Percentiles rank a stretch among this genome's conserved stretches.
Conservation (phyloP, 495 filamentous ascomycete genomes). For the Penicillium waksmanii region DNA sequence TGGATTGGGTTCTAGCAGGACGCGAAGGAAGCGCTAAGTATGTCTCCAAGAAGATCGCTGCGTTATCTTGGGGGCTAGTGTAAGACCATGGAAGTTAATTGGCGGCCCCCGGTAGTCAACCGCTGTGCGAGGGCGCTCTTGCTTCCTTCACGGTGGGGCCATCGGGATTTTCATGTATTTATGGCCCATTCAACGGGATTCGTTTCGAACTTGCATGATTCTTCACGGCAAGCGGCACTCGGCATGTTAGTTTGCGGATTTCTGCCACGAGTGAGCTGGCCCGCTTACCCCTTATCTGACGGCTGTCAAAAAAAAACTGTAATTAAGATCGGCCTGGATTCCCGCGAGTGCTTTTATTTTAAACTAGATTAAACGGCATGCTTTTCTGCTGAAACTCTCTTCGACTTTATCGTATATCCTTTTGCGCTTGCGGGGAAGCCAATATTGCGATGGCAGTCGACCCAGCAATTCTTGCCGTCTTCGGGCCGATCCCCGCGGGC, state of each 20-base stretch:
- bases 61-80: too few relatives aligned
- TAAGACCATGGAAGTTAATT: too few relatives aligned
- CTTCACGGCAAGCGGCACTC: neutral
- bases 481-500: slow-evolving; percentile 30
- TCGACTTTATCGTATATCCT: neutral
- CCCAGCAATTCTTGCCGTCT: slow-evolving; percentile 21
- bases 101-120: too few relatives aligned
- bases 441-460: slow-evolving; percentile 19
- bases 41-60: neutral
- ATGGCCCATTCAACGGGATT: neutral
- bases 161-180: neutral
- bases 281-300: neutral
- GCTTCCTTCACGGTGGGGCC: neutral
- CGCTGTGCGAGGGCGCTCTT: too few relatives aligned
- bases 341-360: neutral
- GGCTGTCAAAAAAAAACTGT: neutral
- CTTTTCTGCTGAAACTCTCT: neutral
- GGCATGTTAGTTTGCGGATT: neutral
- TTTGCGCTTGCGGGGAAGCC: neutral
- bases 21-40: neutral
- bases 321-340: neutral
- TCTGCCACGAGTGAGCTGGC: neutral
- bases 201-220: neutral
- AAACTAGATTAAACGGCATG: neutral
- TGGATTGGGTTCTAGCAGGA: neutral